These are phyloP conservation scores for Phytophthora rubi DNA, from an alignment of 352 stramenopile species.

Conservation along the genomic window DNA sequence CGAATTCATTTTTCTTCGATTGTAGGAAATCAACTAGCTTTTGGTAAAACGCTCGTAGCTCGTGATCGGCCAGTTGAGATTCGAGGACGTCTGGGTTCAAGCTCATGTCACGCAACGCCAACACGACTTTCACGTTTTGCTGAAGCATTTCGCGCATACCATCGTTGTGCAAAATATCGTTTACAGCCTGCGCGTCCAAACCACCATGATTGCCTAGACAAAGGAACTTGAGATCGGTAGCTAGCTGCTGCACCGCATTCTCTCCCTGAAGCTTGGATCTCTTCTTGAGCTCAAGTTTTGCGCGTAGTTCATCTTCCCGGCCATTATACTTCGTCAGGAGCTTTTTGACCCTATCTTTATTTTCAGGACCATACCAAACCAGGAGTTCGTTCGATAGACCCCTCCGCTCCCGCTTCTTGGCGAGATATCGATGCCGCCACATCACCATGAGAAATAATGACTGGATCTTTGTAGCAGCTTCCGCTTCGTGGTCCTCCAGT, in stretches of 20 bases:
- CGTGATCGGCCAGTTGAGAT: conserved; percentile 50
- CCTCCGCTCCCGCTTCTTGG: conserved; percentile 36
- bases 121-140: conserved; percentile 52
- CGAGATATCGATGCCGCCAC: conserved; percentile 34
- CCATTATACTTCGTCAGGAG: conserved; percentile 50
- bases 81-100: conserved; percentile 57
- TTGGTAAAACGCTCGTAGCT: conserved; percentile 64
- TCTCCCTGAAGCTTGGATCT: conserved; percentile 29
- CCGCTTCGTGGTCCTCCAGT: conserved; percentile 39
- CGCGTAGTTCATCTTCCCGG: conserved; percentile 47
- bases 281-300: conserved; percentile 46
- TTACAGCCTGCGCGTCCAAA: conserved; percentile 47
- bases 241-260: conserved; percentile 34
- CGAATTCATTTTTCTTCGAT: conserved; percentile 21
- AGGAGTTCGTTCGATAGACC: conserved; percentile 48
- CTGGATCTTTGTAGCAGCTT: conserved; percentile 44
- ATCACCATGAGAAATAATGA: conserved; percentile 49
- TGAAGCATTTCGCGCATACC: conserved; percentile 49
- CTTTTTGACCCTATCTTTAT: conserved; percentile 42
- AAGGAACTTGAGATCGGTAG: conserved; percentile 48
- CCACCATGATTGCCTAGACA: conserved; percentile 44
- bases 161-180: conserved; percentile 56
- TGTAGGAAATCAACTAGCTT: conserved; percentile 52
- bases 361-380: conserved; percentile 45
- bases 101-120: conserved; percentile 72